Conservation (phyloP, 164 flowering plant species). For the Chimonanthus praecox region DNA sequence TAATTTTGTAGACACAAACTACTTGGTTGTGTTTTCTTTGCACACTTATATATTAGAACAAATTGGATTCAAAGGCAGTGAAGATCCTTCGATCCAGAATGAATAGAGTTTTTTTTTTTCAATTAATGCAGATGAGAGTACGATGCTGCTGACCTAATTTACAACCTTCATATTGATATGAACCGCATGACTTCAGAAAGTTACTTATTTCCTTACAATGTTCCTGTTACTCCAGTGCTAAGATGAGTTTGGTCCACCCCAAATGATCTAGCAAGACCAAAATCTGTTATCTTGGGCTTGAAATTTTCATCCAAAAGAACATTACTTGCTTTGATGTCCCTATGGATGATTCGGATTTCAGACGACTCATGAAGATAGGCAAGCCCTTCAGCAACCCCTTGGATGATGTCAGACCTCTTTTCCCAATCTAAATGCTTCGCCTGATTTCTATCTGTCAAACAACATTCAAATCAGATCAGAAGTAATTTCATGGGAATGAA, state of each 20-base stretch:
- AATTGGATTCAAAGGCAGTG: too few relatives aligned
- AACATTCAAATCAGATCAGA: neutral
- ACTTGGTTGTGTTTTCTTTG: too few relatives aligned
- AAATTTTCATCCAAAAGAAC: constrained; percentile 16
- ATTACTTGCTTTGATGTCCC: constrained; percentile 17
- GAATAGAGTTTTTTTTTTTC: too few relatives aligned
- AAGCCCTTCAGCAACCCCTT: constrained; percentile 19
- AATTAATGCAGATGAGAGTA: neutral
- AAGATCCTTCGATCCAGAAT: too few relatives aligned
- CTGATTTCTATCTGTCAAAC: constrained; percentile 1
- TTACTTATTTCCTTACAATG: constrained; percentile 15
- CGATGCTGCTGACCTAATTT: neutral
- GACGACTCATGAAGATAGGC: constrained; percentile 15
- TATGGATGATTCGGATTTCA: constrained; percentile 16
- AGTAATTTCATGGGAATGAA: neutral
- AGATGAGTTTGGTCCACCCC: constrained; percentile 17
- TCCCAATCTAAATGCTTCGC: constrained; percentile 12
- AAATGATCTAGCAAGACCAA: constrained; percentile 20
- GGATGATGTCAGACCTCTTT: constrained; percentile 12
- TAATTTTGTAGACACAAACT: too few relatives aligned
- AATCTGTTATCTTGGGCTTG: constrained; percentile 21
- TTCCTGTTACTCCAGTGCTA: constrained; percentile 20
- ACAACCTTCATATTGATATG: neutral
- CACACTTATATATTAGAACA: too few relatives aligned
- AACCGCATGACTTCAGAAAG: neutral